Evolutionary conservation across 345 rosid genomes (phyloP), one percentile per base, ranked within the genome.

Genomic region (Eucalyptus lansdowneana): DNA sequence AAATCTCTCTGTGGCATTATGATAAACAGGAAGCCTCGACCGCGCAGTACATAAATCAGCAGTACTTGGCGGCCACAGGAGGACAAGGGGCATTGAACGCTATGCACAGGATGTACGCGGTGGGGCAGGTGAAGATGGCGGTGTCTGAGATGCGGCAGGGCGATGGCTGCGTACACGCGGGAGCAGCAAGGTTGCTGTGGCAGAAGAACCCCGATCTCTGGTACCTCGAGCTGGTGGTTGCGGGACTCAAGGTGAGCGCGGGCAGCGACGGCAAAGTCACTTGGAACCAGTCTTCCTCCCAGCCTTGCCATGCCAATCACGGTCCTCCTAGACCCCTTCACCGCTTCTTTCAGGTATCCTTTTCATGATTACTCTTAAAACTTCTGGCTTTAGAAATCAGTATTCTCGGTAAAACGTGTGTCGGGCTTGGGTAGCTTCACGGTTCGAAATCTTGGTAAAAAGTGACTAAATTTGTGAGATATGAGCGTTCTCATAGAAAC

Each of bases 211-310:
- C 99, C 14, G 96, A 95, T 76, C 92, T 95, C 60, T 97, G 99
- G 98, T 95, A 93, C 89, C 90, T 97, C 15, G 99, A 97, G 90
- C 88, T 97, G 11, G 96, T 97, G 24, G 98, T 97, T 58, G 92
- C 98, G 2, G 99, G 99, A 54, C 95, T 94, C 91, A 97, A 97
- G 91, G 92, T 97, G 67, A 95, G 97, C 69, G 97, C 98, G 14
- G 99, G 99, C 12, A 96, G 99, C 86, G 95, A 97, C 29, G 99
- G 99, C 29, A 97, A 95, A 89, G 93, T 97, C 88, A 95, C 98
- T 11, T 97, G 99, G 99, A 97, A 94, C 89, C 99, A 97, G 88
- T 96, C 98, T 10, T 95, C 98, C 15, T 91, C 97, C 53, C 99
- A 96, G 91, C 97, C 97, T 81, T 94, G 92, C 86, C 93, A 95